Evolutionary conservation across 2,329 filamentous ascomycete genomes (phyloP).

Genomic region (Fusarium sp.): DNA sequence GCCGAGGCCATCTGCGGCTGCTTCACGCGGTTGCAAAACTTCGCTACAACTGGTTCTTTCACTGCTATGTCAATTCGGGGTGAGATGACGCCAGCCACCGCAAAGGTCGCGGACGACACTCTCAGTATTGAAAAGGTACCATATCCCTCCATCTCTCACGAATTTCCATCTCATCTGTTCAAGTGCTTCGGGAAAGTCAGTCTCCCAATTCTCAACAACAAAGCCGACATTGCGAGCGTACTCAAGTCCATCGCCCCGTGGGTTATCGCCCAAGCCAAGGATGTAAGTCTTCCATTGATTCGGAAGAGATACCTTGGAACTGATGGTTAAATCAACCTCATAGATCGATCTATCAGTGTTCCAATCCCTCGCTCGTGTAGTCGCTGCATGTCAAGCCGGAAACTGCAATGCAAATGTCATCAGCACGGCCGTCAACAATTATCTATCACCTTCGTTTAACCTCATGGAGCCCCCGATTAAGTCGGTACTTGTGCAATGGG

Average conservation of each 20-base stretch:
- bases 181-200: neutral
- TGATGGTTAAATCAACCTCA: neutral
- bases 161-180: neutral
- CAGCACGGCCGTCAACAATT: neutral
- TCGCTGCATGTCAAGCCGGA: neutral
- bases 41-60: neutral
- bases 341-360: neutral
- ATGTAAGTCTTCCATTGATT: neutral
- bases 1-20: constrained; percentile 2
- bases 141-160: too few species aligned
- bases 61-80: neutral
- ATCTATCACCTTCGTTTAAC: neutral
- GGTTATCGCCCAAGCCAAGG: neutral
- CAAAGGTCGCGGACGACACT: neutral
- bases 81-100: neutral
- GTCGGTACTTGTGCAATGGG: neutral
- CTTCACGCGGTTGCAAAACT: neutral
- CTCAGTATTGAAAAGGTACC: neutral
- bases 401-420: neutral
- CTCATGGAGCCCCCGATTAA: neutral
- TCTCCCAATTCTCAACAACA: neutral
- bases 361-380: neutral
- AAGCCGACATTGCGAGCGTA: neutral
- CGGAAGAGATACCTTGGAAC: rapidly evolving
- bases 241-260: neutral